Conservation (phyloP, 1,139 yeast genomes). For the Pneumocystis murina region DNA sequence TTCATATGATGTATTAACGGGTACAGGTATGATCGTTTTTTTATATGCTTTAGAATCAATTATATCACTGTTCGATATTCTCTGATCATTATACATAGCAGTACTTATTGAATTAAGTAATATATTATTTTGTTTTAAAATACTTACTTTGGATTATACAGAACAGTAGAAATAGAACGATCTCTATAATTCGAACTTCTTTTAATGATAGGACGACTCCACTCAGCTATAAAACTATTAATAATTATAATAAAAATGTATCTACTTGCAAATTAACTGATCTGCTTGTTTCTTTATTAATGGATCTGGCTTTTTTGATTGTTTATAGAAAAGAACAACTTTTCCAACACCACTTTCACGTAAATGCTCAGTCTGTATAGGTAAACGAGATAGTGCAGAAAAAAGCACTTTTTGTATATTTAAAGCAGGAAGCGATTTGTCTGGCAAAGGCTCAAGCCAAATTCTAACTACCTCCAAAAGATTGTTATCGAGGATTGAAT, state of each 20-base stretch:
- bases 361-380: slow-evolving; percentile 87
- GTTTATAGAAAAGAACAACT: slow-evolving; percentile 83
- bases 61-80: not conserved
- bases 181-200: slow-evolving; percentile 90
- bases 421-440: slow-evolving; percentile 91
- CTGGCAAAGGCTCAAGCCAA: slow-evolving; percentile 98
- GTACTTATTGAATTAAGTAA: not conserved
- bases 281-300: slow-evolving; percentile 78
- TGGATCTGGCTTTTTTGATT: slow-evolving; percentile 79
- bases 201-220: slow-evolving; percentile 97
- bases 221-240: slow-evolving; percentile 4
- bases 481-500: slow-evolving; percentile 86
- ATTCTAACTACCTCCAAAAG: slow-evolving; percentile 82
- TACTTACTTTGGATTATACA: not conserved
- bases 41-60: not conserved
- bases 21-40: not conserved
- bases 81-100: not conserved
- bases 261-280: slow-evolving; percentile 36
- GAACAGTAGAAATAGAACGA: slow-evolving; percentile 36
- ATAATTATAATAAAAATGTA: not conserved
- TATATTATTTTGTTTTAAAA: not conserved
- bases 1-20: not conserved
- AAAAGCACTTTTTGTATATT: slow-evolving; percentile 86
- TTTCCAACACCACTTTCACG: slow-evolving; percentile 92
- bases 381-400: slow-evolving; percentile 55